These are phyloP conservation scores for Babesia bovis DNA, from an alignment of 169 alveolate genomes.

Conservation along the genomic window DNA sequence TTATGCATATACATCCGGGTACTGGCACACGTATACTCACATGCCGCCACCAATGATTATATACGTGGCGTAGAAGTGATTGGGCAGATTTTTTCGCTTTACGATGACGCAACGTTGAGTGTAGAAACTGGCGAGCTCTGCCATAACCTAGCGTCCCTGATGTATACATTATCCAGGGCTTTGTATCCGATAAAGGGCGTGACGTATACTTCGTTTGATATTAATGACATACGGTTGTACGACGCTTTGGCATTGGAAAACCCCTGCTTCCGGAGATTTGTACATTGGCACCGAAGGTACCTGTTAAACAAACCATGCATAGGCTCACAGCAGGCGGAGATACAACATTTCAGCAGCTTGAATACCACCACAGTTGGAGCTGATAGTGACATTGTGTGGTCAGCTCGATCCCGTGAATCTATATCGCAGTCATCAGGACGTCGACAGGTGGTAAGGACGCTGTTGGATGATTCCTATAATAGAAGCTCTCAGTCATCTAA, in stretches of 20 bases:
- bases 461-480: not conserved
- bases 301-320: not conserved
- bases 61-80: constrained; percentile 27
- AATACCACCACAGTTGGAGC: not conserved
- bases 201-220: not conserved
- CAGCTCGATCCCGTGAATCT: not conserved
- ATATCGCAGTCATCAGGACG: not conserved
- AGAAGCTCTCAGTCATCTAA: not conserved
- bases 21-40: constrained; percentile 35
- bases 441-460: constrained; percentile 15
- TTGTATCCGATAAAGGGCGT: constrained; percentile 3
- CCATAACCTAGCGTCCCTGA: constrained; percentile 47
- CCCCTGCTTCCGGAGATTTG: not conserved
- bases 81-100: constrained; percentile 50
- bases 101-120: constrained; percentile 20
- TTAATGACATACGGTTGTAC: not conserved
- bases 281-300: constrained; percentile 7
- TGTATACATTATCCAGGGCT: constrained; percentile 43
- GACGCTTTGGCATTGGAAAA: constrained; percentile 25
- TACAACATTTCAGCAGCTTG: not conserved
- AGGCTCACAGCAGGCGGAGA: not conserved
- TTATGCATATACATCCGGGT: constrained; percentile 48
- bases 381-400: constrained; percentile 20
- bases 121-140: constrained; percentile 52
- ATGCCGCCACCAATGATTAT: constrained; percentile 48